Evolutionary conservation across 2,329 filamentous ascomycete species (phyloP), one percentile per base, ranked within the genome.

Genomic region (Fusarium siculi): DNA sequence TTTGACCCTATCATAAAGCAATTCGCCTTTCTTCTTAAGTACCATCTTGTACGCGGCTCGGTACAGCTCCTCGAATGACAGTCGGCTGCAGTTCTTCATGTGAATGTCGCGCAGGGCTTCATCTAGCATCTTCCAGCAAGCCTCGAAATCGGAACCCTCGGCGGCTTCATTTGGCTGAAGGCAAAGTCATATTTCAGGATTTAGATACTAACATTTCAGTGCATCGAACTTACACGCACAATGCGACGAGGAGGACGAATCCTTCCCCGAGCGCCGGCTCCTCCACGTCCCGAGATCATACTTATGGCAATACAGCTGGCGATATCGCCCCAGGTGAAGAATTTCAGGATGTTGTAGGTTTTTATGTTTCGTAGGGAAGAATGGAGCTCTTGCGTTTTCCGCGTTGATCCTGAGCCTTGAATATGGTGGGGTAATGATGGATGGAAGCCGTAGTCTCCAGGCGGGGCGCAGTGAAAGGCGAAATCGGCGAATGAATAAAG

Each of bases 21-120:
- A 86, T 39, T 93, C 90, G 32, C 95, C 95, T 75, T 95, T 92
- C 84, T 96, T 97, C 82, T 93, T 93, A 40, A 98, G 85, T 2
- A 98, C 96, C 25, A 98, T 93, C 81, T 96, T 96, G 84, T 99
- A 99, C 9, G 94, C 93, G 61, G 93, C 93, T 65, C 96, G 93
- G 83, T 99, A 99, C 2, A 99, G 89, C 78, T 97, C 93, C 82
- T 99, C 96, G 84, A 98, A 99, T 2, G 95, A 97, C 5, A 99
- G 89, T 21, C 89, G 88, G 15, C 95, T 97, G 68, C 95, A 95
- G 80, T 97, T 96, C 81, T 97, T 95, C 65, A 91, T 93, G 84
- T 98, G 95, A 56, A 99, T 98, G 79, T 97, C 93, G 63, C 86
- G 87, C 58, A 99, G 89, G 8, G 96, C 95, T 53, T 91, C 88